Evolutionary conservation across 2,329 filamentous ascomycete genomes (phyloP), one percentile per base, ranked within the genome.

Genomic region (Aspergillus sp.): DNA sequence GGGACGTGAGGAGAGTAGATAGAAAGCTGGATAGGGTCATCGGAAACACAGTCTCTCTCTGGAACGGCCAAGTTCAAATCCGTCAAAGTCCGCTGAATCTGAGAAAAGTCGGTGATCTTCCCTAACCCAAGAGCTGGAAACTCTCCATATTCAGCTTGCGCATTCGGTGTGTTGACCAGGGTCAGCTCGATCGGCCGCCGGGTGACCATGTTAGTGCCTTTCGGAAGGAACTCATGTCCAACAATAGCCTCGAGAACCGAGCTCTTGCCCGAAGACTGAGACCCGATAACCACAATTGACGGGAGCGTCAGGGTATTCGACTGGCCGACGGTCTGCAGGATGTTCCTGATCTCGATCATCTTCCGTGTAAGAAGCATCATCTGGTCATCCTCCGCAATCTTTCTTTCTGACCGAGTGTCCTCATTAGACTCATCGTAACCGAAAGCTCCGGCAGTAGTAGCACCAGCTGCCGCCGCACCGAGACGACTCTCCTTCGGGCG

Each of bases 331-430:
- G 89, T 91, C 72, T 96, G 91, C 23, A 99, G 83, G 59, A 99
- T 91, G 67, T 89, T 93, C 67, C 96, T 85, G 59, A 99, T 98
- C 80, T 99, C 95, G 71, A 99, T 99, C 95, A 99, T 99, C 80
- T 98, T 98, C 80, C 95, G 94, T 2, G 96, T 99, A 71, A 99
- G 82, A 67, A 97, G 84, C 95, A 99, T 99, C 94, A 99, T 99
- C 77, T 99, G 95, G 74, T 99, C 95, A 70, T 99, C 95, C 70
- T 88, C 87, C 17, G 92, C 91, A 52, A 85, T 83, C 71, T 90
- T 87, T 58, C 89, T 86, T 19, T 80, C 82, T 8, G 82, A 80
- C 58, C 87, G 82, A 13, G 32, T 12, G 38, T 94, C 87, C 38
- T 85, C 83, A 3, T 82, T 78, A 2, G 87, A 85, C 59, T 89